phyloP scores from a whole-genome alignment of 257 asterid species.

The Haberlea rhodopensis region DNA sequence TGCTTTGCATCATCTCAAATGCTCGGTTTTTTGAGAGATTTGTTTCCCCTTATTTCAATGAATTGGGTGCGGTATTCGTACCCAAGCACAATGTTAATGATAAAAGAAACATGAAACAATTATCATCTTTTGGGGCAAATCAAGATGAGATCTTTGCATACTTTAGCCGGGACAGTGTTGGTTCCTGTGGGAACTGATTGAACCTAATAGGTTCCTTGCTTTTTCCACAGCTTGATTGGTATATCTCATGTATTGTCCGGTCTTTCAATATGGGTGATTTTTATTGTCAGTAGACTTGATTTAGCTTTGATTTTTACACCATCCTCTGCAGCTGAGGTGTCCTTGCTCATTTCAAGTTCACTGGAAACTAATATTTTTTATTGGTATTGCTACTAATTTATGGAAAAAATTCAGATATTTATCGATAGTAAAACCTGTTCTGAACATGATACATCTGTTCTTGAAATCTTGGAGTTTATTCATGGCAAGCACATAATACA shows the following conservation, averaged over 20 bases:
- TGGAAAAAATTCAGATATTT: too few species aligned
- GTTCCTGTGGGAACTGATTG: neutral
- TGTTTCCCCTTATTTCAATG: constrained; percentile 29
- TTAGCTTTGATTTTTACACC: neutral
- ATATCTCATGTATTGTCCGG: neutral
- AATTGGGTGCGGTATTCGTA: constrained; percentile 17
- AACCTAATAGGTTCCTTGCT: neutral
- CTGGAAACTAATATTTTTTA: neutral
- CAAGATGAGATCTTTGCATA: neutral
- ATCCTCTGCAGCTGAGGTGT: neutral
- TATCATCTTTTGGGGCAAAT: neutral
- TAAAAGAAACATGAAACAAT: neutral
- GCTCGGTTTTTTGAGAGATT: constrained; percentile 23
- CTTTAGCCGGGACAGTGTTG: neutral
- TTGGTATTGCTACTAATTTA: too few species aligned
- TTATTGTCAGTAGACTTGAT: neutral
- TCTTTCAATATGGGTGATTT: neutral
- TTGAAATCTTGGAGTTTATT: neutral
- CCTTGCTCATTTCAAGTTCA: neutral
- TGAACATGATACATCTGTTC: neutral
- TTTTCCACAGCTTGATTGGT: neutral
- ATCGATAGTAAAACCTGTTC: neutral
- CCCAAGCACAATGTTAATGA: neutral
- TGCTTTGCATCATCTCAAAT: neutral
- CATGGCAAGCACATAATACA: neutral